These are phyloP conservation scores for Rhizopogon vulgaris DNA, from an alignment of 768 basidiomycete species.

Conservation along the genomic window DNA sequence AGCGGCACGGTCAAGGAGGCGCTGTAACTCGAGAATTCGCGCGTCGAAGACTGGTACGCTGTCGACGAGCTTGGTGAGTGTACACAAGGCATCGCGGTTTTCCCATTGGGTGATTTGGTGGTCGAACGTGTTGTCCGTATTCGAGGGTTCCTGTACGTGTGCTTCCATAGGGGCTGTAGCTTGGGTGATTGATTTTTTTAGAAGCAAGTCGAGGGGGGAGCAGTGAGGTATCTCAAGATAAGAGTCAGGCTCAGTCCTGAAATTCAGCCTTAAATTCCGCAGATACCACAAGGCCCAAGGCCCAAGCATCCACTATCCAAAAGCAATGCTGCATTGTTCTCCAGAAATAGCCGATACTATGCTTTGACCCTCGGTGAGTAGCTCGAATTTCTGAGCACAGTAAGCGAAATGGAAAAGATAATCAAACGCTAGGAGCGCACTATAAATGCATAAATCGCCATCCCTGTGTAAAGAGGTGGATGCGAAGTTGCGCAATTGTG, in stretches of 20 bases:
- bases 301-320: neutral
- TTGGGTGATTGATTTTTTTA: no score
- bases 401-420: neutral
- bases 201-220: no score
- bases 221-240: no score
- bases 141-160: neutral
- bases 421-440: no score
- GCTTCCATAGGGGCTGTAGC: neutral
- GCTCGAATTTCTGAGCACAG: neutral
- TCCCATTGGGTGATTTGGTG: conserved; percentile 14
- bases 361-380: neutral
- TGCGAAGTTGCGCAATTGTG: no score
- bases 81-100: conserved; percentile 23
- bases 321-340: neutral
- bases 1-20: conserved; percentile 14
- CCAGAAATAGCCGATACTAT: neutral
- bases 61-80: conserved; percentile 19
- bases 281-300: neutral
- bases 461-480: no score
- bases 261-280: no score
- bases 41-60: conserved; percentile 12
- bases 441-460: no score
- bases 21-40: conserved; percentile 14
- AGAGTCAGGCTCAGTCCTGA: no score
- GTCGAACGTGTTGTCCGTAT: neutral